Percentiles rank a stretch among this genome's conserved stretches.
phyloP scores from a whole-genome alignment of 768 basidiomycete species.

The Clathrus columnatus region DNA sequence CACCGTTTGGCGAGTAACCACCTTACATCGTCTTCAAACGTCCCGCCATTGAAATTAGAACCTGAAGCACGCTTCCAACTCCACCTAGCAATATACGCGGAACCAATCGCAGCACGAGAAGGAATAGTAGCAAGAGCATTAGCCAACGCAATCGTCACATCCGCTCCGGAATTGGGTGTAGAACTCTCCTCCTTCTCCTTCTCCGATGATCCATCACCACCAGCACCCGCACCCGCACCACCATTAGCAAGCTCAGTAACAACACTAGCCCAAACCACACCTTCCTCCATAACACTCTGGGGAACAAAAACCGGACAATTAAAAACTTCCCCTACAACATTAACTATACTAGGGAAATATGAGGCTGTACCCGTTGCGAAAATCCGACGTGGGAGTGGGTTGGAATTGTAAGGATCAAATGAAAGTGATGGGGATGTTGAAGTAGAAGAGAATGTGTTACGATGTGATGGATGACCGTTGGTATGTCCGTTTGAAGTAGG shows the following conservation, averaged over 20 bases:
- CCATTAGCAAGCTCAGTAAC: no score
- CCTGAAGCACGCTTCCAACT: constrained; percentile 46
- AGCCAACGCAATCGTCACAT: constrained; percentile 23
- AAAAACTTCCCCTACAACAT: constrained; percentile 74
- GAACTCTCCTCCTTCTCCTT: constrained; percentile 1
- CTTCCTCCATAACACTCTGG: constrained; percentile 54
- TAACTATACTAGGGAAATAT: constrained; percentile 76
- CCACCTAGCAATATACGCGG: constrained; percentile 78
- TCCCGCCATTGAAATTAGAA: constrained; percentile 36
- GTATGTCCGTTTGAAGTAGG: background rate
- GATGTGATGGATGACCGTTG: background rate
- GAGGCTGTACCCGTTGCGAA: constrained; percentile 73
- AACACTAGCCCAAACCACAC: background rate
- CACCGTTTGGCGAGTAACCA: constrained; percentile 66
- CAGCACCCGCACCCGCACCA: constrained; percentile 49
- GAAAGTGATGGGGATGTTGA: constrained; percentile 45
- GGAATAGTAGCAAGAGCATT: constrained; percentile 54
- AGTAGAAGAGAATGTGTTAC: constrained; percentile 21
- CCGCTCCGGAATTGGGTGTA: constrained; percentile 44
- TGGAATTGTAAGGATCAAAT: constrained; percentile 73
- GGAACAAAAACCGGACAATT: constrained; percentile 75
- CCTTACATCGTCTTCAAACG: constrained; percentile 75
- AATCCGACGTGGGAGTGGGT: constrained; percentile 54
- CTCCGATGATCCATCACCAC: constrained; percentile 1
- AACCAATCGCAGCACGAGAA: constrained; percentile 60